A percentile compares a stretch with the other conserved stretches of the same genome.
These are phyloP conservation scores for Hericium alpestre DNA, from an alignment of 768 basidiomycete genomes.

Conservation along the genomic window DNA sequence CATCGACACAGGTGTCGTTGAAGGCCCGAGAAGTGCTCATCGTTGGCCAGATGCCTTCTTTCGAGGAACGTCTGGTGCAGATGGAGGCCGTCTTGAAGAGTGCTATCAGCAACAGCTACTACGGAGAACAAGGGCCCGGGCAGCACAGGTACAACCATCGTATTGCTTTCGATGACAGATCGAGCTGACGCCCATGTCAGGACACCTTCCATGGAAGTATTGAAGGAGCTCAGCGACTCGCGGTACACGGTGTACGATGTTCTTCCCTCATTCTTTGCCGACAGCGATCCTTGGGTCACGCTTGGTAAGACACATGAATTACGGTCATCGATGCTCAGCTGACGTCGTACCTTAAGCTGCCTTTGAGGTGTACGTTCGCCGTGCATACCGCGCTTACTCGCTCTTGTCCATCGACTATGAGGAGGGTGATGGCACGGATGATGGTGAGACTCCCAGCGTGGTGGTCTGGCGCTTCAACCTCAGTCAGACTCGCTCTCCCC, in stretches of 20 bases:
- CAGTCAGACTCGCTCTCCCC: conserved; percentile 77
- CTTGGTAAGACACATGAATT: conserved; percentile 44
- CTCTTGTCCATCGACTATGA: conserved; percentile 90
- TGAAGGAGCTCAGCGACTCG: conserved; percentile 92
- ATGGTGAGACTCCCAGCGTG: conserved; percentile 69
- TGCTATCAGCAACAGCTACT: conserved; percentile 78
- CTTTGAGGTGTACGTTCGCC: conserved; percentile 90
- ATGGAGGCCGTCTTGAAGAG: conserved; percentile 91
- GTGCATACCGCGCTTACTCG: conserved; percentile 90
- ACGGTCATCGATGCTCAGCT: background rate
- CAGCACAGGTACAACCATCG: conserved; percentile 34
- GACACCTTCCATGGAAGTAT: conserved; percentile 73
- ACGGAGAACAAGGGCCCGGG: conserved; percentile 71
- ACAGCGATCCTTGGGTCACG: conserved; percentile 72
- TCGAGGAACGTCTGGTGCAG: conserved; percentile 85
- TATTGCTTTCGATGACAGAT: background rate
- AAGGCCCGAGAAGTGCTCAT: conserved; percentile 98
- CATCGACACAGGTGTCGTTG: conserved; percentile 82
- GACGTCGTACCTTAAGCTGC: conserved; percentile 49
- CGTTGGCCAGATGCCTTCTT: conserved; percentile 91
- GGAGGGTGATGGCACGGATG: conserved; percentile 77
- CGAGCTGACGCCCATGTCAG: conserved; percentile 25
- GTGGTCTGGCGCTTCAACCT: conserved; percentile 95
- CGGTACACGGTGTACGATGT: conserved; percentile 97
- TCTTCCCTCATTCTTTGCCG: conserved; percentile 88